Percentiles rank a stretch among this genome's conserved stretches.
Evolutionary conservation across 2,329 filamentous ascomycete genomes (phyloP).

Genomic region (Penicillium sp.): DNA sequence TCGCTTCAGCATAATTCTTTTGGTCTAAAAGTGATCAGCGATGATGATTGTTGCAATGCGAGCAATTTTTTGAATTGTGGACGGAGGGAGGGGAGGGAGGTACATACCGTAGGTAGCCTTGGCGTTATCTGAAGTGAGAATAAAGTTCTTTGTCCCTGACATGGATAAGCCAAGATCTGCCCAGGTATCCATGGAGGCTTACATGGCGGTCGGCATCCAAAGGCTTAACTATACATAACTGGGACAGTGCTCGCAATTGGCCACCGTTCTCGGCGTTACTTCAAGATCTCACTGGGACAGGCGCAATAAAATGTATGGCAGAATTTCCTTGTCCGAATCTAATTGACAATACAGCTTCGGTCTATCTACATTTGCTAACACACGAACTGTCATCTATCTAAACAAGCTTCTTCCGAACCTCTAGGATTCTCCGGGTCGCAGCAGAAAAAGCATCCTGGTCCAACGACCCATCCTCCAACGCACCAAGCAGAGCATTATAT

Average conservation of each 20-base stretch:
- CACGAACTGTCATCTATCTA: not conserved
- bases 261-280: not conserved
- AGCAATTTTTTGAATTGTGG: too few species aligned
- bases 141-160: not conserved
- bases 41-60: not conserved
- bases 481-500: constrained; percentile 14
- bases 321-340: not conserved
- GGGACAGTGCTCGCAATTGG: not conserved
- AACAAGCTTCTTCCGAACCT: constrained; percentile 10
- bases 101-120: too few species aligned
- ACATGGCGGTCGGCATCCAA: not conserved
- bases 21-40: not conserved
- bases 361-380: not conserved
- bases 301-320: not conserved
- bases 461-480: constrained; percentile 15
- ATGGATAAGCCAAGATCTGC: not conserved
- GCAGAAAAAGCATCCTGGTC: constrained; percentile 9
- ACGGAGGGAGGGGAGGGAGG: too few species aligned
- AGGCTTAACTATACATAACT: not conserved
- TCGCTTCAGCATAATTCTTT: not conserved
- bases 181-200: too few species aligned
- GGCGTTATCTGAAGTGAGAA: not conserved
- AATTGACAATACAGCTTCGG: not conserved
- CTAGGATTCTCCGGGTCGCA: constrained; percentile 15
- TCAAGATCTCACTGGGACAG: too few species aligned